A percentile compares a stretch with the other conserved stretches of the same genome.
Conservation (phyloP, 805 yeast species). For the Blastobotrys attinorum region DNA sequence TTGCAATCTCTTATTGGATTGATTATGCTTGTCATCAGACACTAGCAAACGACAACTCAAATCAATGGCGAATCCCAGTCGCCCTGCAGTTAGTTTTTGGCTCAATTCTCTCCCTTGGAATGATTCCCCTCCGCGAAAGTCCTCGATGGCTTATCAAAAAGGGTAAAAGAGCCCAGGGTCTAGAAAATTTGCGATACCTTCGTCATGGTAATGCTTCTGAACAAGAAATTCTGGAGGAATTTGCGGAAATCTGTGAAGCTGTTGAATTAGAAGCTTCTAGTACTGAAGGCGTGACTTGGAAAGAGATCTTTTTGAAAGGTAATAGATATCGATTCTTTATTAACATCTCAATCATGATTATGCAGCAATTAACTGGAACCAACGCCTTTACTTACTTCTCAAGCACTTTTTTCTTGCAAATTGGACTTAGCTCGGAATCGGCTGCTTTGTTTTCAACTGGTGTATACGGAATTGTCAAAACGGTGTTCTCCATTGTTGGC, state of each 20-base stretch:
- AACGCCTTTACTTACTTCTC: constrained; percentile 89
- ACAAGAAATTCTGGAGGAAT: constrained; percentile 35
- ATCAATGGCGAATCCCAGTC: constrained; percentile 50
- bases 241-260: constrained; percentile 35
- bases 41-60: constrained; percentile 8
- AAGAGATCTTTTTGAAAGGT: constrained; percentile 36
- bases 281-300: constrained; percentile 43
- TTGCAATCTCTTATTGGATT: constrained; percentile 55
- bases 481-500: constrained; percentile 10
- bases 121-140: constrained; percentile 69
- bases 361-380: constrained; percentile 87
- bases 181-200: constrained; percentile 57
- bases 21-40: constrained; percentile 18
- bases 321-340: constrained; percentile 31
- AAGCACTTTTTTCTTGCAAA: constrained; percentile 63
- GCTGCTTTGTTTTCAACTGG: constrained; percentile 18
- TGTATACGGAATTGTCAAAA: constrained; percentile 16
- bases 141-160: constrained; percentile 71
- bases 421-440: constrained; percentile 39
- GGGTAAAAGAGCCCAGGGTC: constrained; percentile 56
- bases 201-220: constrained; percentile 35
- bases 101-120: constrained; percentile 61
- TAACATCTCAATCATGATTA: constrained; percentile 42
- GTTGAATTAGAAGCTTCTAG: constrained; percentile 44
- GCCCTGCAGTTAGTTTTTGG: constrained; percentile 83